Evolutionary conservation across 2,329 filamentous ascomycete species (phyloP), one percentile per base, ranked within the genome.

Genomic region (Akanthomyces uredinophilus): DNA sequence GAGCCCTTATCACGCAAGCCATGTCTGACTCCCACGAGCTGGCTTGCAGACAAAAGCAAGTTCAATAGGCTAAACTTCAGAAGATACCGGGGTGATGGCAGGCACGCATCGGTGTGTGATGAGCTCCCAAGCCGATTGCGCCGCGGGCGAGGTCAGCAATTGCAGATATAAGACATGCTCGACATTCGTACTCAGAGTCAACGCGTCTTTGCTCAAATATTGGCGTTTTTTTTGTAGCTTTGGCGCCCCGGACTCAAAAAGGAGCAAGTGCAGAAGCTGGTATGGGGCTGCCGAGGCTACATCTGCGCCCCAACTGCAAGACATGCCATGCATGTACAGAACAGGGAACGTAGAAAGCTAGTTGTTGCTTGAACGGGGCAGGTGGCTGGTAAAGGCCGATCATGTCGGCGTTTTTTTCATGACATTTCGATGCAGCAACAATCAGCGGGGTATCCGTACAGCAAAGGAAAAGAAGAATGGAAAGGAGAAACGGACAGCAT

Each of bases 21-120:
- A 60, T 60, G 58, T 60, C 50, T 53, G 49, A 60, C 24, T 46
- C 53, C 58, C 58, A 60, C 58, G 58, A 53, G 49, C 58, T 47
- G 49, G 58, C 49, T 39, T 35, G n/a, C 37, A 52, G 27, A 51
- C 44, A 44, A 51, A 60, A 60, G 39, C 8, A 52, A 51, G 37
- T 44, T 20, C n/a, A n/a, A 11, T 18, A 44, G 22, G 47, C 57
- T 37, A 35, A 35, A 35, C 32, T 35, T 11, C 4, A 44, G 8
- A 49, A 32, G n/a, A 43, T 7, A 29, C 29, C 16, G 46, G 18
- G n/a, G 44, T 27, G 41, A 44, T n/a, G 44, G 16, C 22, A 18
- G 43, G 13, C 22, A 20, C 29, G 46, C n/a, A 13, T 29, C 22
- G 24, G 16, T 8, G 32, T 39, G 55, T 22, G 39, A 32, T 20